Evolutionary conservation across 225 moss, liverwort and hornwort species (phyloP).

Genomic region (Polytrichum commune): DNA sequence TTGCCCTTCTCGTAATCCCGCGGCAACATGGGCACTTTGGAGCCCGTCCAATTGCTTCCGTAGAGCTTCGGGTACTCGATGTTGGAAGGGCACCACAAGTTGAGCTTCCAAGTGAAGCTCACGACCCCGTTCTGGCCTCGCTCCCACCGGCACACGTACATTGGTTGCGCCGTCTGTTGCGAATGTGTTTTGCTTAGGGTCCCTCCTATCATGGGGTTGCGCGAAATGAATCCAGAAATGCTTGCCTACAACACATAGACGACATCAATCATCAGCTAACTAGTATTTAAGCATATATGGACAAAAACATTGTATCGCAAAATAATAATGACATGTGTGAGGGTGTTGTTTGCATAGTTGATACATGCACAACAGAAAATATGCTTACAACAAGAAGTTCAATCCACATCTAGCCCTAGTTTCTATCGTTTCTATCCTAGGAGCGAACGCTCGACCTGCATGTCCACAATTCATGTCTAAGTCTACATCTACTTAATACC

Average conservation of each 20-base stretch:
- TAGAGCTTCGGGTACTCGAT: slow-evolving; percentile 29
- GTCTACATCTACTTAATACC: no score
- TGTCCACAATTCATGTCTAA: no score
- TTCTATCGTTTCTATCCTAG: no score
- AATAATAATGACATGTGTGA: no score
- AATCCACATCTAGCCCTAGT: no score
- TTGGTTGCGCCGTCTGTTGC: slow-evolving; percentile 25
- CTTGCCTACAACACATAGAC: slow-evolving; percentile 10
- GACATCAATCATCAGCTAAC: no score
- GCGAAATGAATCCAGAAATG: slow-evolving; percentile 23
- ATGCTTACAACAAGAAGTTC: no score
- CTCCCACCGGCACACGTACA: slow-evolving; percentile 38
- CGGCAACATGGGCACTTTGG: slow-evolving; percentile 32
- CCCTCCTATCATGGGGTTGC: slow-evolving; percentile 27
- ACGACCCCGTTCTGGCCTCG: slow-evolving; percentile 16
- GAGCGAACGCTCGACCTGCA: no score
- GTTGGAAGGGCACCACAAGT: slow-evolving; percentile 35
- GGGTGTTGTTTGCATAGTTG: no score
- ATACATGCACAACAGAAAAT: no score
- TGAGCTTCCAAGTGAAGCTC: slow-evolving; percentile 34
- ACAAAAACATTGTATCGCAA: no score
- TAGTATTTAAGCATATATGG: no score
- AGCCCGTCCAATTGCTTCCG: slow-evolving; percentile 21
- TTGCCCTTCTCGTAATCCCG: slow-evolving; percentile 45
- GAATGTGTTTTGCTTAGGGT: slow-evolving; percentile 25